Base-by-base conservation (phyloP, 2,329 filamentous ascomycete species). In the Torrubiella hemipterigena region DNA sequence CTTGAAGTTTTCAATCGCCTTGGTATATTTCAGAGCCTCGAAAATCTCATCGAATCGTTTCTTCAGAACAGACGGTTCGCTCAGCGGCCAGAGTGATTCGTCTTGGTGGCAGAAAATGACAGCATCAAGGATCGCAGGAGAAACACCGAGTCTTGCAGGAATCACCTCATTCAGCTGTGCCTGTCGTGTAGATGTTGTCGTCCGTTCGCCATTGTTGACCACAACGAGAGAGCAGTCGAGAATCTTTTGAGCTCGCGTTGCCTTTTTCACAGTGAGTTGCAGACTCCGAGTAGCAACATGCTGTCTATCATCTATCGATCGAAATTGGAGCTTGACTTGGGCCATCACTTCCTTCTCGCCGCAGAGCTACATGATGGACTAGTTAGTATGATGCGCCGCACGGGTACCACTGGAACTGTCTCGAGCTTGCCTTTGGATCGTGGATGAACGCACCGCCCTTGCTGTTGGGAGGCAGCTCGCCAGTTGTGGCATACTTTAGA, bases 81-180 rank as follows among this genome's bases (percentile, higher is more conserved):
- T 93, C 68, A 98, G 77, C 0, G 91, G 91, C 91, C 91, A 98
- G 17, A 96, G 59, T 17, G 89, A 95, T 43, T 98, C 91, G 51
- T 98, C 91, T 51, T 98, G 91, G 50, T 98, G 91, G 52, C 91
- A 98, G 58, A 98, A 98, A 43, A 98, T 95, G 51, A 98, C 91
- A 36, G 81, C 81, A 42, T 96, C 87, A 17, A 98, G 69, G 33
- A 98, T 78, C 10, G 91, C 87, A 33, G 79, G 77, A 2, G 86
- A 91, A 4, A 95, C 91, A 22, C 91, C 91, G 1, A 98, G 69
- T 42, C 84, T 81, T 43, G 82, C 73, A 0, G 89, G 86, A 52
- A 98, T 79, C 42, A 89, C 72, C 41, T 77, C 69, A 52, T 95
- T 82, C 20, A 96, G 67, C 43, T 95, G 83, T 8, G 76, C 77